Conservation (phyloP, 352 stramenopile species). For the Globisporangium ultimum region DNA sequence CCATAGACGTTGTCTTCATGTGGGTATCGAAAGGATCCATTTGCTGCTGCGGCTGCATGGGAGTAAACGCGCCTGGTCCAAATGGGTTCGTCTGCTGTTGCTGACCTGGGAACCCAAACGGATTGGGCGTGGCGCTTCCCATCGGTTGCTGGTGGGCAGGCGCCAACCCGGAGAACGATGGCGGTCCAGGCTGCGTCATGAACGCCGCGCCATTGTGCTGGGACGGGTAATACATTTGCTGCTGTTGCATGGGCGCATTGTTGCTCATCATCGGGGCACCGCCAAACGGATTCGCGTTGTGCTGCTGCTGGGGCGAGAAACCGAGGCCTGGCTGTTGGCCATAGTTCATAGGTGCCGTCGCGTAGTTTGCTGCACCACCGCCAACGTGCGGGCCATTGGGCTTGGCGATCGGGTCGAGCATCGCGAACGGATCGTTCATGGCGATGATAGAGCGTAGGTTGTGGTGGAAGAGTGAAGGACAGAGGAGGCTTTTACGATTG, state of each 20-base stretch:
- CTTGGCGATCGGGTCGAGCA: slow-evolving; percentile 49
- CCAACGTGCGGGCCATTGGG: slow-evolving; percentile 19
- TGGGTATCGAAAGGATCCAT: slow-evolving; percentile 46
- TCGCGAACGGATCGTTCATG: slow-evolving; percentile 71
- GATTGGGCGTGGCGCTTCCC: background rate
- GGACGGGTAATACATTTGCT: slow-evolving; percentile 24
- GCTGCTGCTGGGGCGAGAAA: slow-evolving; percentile 14
- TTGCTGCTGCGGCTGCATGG: slow-evolving; percentile 17
- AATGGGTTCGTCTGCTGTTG: slow-evolving; percentile 51
- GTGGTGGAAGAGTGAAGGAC: background rate
- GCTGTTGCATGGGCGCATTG: slow-evolving; percentile 14
- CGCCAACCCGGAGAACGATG: slow-evolving; percentile 38
- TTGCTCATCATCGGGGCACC: slow-evolving; percentile 26
- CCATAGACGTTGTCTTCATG: slow-evolving; percentile 6
- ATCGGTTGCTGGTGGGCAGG: slow-evolving; percentile 21
- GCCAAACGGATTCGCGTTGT: slow-evolving; percentile 35
- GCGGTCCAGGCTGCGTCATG: slow-evolving; percentile 56
- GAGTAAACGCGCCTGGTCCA: slow-evolving; percentile 18
- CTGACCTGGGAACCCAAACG: slow-evolving; percentile 41
- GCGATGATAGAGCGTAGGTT: slow-evolving; percentile 1
- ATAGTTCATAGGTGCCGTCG: slow-evolving; percentile 21
- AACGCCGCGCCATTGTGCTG: slow-evolving; percentile 43
- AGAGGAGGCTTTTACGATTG: background rate
- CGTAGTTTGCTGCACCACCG: slow-evolving; percentile 14
- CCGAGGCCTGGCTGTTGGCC: slow-evolving; percentile 17